Evolutionary conservation across 2,329 filamentous ascomycete genomes (phyloP).

Genomic region (Coleophoma cylindrospora): DNA sequence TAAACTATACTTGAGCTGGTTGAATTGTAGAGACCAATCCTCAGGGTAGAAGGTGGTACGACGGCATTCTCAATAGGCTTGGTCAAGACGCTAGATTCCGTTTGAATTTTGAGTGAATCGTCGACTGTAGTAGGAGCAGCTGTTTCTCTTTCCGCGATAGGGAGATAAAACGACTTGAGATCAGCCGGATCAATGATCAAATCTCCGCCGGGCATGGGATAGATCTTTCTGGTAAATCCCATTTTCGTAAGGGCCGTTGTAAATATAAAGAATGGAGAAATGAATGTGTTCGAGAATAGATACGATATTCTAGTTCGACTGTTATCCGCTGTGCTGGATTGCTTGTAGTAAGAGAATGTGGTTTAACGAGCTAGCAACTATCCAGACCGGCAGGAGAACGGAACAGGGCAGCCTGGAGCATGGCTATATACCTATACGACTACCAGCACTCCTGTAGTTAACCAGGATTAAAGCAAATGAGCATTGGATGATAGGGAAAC

Average conservation of each 20-base stretch:
- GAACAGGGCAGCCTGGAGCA: too few relatives aligned
- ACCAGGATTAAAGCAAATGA: too few relatives aligned
- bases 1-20: constrained; percentile 56
- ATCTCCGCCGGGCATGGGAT: not conserved
- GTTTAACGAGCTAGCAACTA: too few relatives aligned
- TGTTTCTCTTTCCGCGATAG: not conserved
- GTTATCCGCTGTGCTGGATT: not conserved
- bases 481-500: too few relatives aligned
- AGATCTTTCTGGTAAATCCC: not conserved
- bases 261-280: not conserved
- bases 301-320: not conserved
- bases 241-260: not conserved
- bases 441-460: too few relatives aligned
- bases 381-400: too few relatives aligned
- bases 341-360: not conserved
- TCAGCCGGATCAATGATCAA: not conserved
- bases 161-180: not conserved
- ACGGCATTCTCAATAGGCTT: not conserved
- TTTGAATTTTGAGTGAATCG: not conserved
- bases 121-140: not conserved
- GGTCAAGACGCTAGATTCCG: not conserved
- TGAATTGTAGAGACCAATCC: constrained; percentile 61
- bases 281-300: not conserved
- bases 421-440: too few relatives aligned
- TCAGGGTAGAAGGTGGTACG: constrained; percentile 31